Base-by-base conservation (phyloP, 768 basidiomycete genomes). In the Galerina marginata region DNA sequence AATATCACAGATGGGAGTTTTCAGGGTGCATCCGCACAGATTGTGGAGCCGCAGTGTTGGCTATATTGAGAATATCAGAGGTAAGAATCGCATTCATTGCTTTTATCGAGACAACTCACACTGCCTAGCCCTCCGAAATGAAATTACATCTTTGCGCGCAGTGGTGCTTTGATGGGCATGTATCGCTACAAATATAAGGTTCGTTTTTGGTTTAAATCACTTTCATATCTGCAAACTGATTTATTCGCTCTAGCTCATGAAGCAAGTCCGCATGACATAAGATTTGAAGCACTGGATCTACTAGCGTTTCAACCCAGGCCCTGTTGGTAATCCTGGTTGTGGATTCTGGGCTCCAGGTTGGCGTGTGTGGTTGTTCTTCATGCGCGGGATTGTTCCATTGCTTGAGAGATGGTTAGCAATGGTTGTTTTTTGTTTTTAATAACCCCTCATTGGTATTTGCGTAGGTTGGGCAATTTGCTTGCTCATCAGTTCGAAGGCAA, bases 291-390 rank as follows among this genome's bases (percentile, higher is more conserved):
- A 98, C 72, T 79, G 98, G 68, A 96, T 97, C 76, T 96, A 96
- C 81, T 96, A 96, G 71, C 93, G 95, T 61, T 99, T 99, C 86
- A 99, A 99, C 81, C 99, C 97, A 43, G 97, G 97, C 62, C 97
- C 97, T 62, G 97, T 99, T 50, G 97, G 97, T 23, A 99, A 99
- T 66, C 97, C 97, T 50, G 97, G 97, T 66, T 94, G 93, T 70
- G 97, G 97, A 59, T 99, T 99, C 83, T 99, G 97, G 97, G 95
- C 96, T 50, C 97, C 97, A 37, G 97, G 97, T 39, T 99, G 97
- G 97, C 86, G 97, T 58, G 97, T 99, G 16, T 99, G 97, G 97
- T 77, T 99, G 57, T 99, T 99, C 82, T 99, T 99, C 84, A 92
- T 99, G 89, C 89, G 97, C 58, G 97, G 97, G 56, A 99, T 99